Percentiles rank a stretch among this genome's conserved stretches.
phyloP scores from a whole-genome alignment of 805 yeast species.

The Yarrowia sp. region DNA sequence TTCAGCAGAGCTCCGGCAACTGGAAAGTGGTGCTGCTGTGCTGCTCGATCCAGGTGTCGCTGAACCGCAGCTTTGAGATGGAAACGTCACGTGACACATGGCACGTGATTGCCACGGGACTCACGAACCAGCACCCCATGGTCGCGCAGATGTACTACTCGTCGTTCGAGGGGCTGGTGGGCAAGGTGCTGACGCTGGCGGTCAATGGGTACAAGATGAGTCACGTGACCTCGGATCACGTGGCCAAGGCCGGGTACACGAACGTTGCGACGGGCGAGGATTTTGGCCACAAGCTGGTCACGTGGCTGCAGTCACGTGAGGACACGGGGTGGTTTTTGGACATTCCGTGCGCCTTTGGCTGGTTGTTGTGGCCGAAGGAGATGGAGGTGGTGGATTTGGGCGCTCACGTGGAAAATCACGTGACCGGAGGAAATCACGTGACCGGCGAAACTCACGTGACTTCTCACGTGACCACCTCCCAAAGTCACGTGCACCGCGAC shows the following conservation, averaged over 20 bases:
- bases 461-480: too few species aligned
- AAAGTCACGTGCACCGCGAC: not conserved
- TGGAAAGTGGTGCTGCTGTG: constrained; percentile 28
- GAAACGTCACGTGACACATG: constrained; percentile 17
- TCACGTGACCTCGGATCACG: not conserved
- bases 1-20: not conserved
- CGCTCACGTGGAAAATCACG: too few species aligned
- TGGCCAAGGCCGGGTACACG: not conserved
- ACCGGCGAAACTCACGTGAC: too few species aligned
- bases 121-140: constrained; percentile 31
- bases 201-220: constrained; percentile 22
- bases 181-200: constrained; percentile 27
- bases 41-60: constrained; percentile 20
- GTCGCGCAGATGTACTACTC: constrained; percentile 14
- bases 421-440: too few species aligned
- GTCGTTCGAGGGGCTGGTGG: constrained; percentile 11
- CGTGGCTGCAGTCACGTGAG: not conserved
- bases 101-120: constrained; percentile 13
- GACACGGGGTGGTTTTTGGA: constrained; percentile 10
- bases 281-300: not conserved
- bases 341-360: constrained; percentile 1
- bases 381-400: not conserved
- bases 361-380: constrained; percentile 13
- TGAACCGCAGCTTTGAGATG: constrained; percentile 25
- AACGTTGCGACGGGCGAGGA: not conserved